Evolutionary conservation across 2,329 filamentous ascomycete species (phyloP), one percentile per base, ranked within the genome.

Genomic region (Purpureocillium takamizusanense): DNA sequence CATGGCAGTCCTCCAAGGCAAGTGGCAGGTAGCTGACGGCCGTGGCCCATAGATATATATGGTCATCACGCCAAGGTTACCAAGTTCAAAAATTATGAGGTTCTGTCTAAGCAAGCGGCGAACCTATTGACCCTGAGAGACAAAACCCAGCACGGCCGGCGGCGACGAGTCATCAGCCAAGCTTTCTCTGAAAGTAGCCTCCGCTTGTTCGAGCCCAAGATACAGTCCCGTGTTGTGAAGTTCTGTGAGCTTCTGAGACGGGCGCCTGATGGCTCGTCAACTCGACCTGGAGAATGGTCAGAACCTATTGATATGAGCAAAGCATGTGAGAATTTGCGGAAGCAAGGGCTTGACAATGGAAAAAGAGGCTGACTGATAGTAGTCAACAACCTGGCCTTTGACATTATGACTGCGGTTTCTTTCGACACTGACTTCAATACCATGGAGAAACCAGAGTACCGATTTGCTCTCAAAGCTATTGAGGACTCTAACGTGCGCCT

Each of bases 181-280:
- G 53, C 46, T 0, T 50, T 55, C 29, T 55, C 53, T 1, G 51
- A 53, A 13, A 39, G 39, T 2, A 47, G 33, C 23, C 16, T 49
- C n/a, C 45, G 48, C 8, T 14, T 33, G 3, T 48, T 48, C 16
- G 48, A 50, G n/a, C 42, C 43, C 6, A 45, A 39, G 4, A 38
- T 46, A 5, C 15, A 36, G 28, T 23, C 31, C n/a, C 25, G 33
- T 14, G 17, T 46, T 21, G 37, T 40, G 9, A 17, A 21, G 6
- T 39, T 42, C 17, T 35, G 25, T 16, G 27, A 35, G 4, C 17
- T 32, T 29, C 9, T 44, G 11, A 30, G 12, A 3, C 28, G 15
- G 11, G 16, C 10, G 15, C 17, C n/a, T 1, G 15, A 36, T 14
- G 25, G 25, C 6, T n/a, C 34, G 14, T 17, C 44, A 36, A 30